Conservation (phyloP, 768 basidiomycete genomes). For the Boletus rufocinnamomeus region DNA sequence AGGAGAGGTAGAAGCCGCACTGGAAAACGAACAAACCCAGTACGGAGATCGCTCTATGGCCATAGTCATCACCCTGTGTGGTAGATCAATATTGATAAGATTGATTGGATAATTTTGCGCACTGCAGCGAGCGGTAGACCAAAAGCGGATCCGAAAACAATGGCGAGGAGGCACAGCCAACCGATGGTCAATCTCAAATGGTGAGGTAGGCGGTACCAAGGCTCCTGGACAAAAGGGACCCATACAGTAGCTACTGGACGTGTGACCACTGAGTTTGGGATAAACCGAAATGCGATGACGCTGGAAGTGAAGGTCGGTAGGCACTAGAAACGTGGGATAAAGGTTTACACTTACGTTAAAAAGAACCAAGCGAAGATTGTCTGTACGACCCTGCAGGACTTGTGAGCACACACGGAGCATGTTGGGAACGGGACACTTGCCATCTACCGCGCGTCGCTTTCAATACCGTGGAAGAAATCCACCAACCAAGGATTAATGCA, state of each 20-base stretch:
- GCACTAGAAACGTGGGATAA: not conserved
- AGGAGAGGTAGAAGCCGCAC: conserved; percentile 67
- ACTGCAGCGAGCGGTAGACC: conserved; percentile 68
- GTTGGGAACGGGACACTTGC: conserved; percentile 37
- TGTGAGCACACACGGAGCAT: conserved; percentile 1
- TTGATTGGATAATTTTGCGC: conserved; percentile 19
- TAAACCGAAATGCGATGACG: conserved; percentile 82
- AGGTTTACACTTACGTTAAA: conserved; percentile 52
- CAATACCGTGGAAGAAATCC: conserved; percentile 76
- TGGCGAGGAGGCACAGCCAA: conserved; percentile 73
- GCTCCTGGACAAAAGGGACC: conserved; percentile 62
- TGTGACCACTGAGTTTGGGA: conserved; percentile 70
- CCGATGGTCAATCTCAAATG: conserved; percentile 61
- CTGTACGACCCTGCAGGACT: conserved; percentile 65
- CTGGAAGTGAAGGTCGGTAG: conserved; percentile 34
- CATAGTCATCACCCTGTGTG: conserved; percentile 63
- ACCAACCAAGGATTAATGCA: conserved; percentile 76
- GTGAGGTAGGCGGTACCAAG: conserved; percentile 65
- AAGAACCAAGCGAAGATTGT: conserved; percentile 85
- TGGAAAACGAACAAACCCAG: conserved; percentile 83
- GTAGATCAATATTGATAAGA: conserved; percentile 16
- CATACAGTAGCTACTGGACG: conserved; percentile 74
- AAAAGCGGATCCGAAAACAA: conserved; percentile 86
- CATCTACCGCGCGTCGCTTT: conserved; percentile 74
- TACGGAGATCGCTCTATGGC: conserved; percentile 80